phyloP scores from a whole-genome alignment of 108 stramenopile genomes.

The Conticribra weissflogii region DNA sequence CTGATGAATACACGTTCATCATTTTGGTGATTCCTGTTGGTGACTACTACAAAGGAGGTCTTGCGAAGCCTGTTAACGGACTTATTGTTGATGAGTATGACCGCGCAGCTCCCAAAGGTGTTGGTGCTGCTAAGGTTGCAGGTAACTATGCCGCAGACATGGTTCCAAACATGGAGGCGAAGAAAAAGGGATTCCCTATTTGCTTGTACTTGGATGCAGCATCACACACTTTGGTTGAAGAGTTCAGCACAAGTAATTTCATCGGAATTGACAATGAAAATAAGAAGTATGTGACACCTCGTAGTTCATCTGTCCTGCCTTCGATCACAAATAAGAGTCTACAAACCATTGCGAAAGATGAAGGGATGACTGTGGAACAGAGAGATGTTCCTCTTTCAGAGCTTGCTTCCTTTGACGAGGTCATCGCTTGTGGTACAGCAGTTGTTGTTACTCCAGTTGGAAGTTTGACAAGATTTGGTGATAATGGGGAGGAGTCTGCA shows the following conservation, averaged over 20 bases:
- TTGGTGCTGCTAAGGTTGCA: slow-evolving; percentile 96
- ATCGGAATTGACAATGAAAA: slow-evolving; percentile 88
- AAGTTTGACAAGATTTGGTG: slow-evolving; percentile 72
- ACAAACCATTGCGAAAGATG: slow-evolving; percentile 91
- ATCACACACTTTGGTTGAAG: slow-evolving; percentile 91
- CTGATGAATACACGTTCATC: slow-evolving; percentile 97
- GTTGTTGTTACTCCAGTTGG: slow-evolving; percentile 97
- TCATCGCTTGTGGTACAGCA: slow-evolving; percentile 97
- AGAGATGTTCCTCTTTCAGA: slow-evolving; percentile 84
- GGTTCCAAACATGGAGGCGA: slow-evolving; percentile 93
- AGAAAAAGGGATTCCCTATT: slow-evolving; percentile 97
- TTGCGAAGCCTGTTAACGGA: slow-evolving; percentile 86
- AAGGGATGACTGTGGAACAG: slow-evolving; percentile 89
- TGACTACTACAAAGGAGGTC: slow-evolving; percentile 98
- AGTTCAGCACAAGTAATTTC: slow-evolving; percentile 99
- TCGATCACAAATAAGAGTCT: slow-evolving; percentile 97
- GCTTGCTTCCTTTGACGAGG: slow-evolving; percentile 90
- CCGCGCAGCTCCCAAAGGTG: slow-evolving; percentile 97
- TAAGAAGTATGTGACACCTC: slow-evolving; percentile 90
- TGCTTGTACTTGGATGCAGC: slow-evolving; percentile 96
- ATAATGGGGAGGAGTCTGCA: slow-evolving; percentile 51
- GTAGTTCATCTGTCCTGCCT: slow-evolving; percentile 89
- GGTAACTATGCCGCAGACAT: slow-evolving; percentile 99
- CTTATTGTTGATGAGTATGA: slow-evolving; percentile 94
- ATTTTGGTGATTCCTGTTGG: slow-evolving; percentile 96